Conservation (phyloP, 1,284 basidiomycete genomes). For the Boletus smithii region DNA sequence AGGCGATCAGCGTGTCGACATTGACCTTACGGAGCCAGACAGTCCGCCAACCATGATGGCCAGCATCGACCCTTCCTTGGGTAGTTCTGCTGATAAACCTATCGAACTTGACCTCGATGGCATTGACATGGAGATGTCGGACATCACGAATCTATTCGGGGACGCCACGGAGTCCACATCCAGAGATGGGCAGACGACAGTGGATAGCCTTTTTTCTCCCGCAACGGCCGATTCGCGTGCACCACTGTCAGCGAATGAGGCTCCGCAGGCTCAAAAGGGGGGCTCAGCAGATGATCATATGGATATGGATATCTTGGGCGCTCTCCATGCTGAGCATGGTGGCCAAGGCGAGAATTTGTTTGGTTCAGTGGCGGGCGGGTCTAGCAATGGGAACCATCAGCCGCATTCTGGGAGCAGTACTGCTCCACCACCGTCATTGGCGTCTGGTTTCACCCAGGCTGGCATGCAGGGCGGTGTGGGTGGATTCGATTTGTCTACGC, state of each 20-base stretch:
- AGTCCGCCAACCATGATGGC: constrained; percentile 34
- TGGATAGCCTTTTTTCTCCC: constrained; percentile 50
- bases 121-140: constrained; percentile 60
- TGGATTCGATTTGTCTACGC: constrained; percentile 37
- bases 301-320: constrained; percentile 30
- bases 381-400: constrained; percentile 13
- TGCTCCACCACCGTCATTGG: constrained; percentile 37
- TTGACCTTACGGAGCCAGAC: constrained; percentile 39
- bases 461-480: constrained; percentile 19
- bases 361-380: constrained; percentile 17
- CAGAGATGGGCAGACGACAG: constrained; percentile 29
- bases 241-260: constrained; percentile 17
- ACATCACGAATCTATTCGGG: constrained; percentile 53
- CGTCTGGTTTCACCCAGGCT: constrained; percentile 36
- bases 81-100: constrained; percentile 71
- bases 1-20: constrained; percentile 36
- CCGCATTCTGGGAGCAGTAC: constrained; percentile 24
- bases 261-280: constrained; percentile 13
- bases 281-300: constrained; percentile 17
- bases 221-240: constrained; percentile 16
- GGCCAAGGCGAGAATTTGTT: constrained; percentile 24
- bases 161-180: constrained; percentile 38
- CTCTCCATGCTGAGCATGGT: constrained; percentile 22
- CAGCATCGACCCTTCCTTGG: constrained; percentile 38
- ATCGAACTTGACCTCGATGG: constrained; percentile 72